A percentile compares a stretch with the other conserved stretches of the same genome.
These are phyloP conservation scores for Angomonas ambiguus DNA, from an alignment of 208 protist species.

Conservation along the genomic window DNA sequence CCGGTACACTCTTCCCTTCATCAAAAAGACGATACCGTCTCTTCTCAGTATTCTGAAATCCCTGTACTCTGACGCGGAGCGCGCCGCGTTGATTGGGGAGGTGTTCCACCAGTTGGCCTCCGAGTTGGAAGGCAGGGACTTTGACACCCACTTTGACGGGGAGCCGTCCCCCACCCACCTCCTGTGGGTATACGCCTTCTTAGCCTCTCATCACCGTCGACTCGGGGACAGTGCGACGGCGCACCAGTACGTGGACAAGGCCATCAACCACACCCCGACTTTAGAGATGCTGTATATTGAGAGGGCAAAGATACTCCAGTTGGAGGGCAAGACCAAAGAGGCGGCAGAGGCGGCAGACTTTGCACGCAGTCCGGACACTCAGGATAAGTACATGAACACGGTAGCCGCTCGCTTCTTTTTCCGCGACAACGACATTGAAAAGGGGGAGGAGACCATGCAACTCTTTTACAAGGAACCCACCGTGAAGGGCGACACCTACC, in stretches of 20 bases:
- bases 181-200: slow-evolving; percentile 87
- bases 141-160: slow-evolving; percentile 52
- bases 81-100: slow-evolving; percentile 71
- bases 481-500: slow-evolving; percentile 57
- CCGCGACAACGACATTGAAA: slow-evolving; percentile 70
- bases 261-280: slow-evolving; percentile 95
- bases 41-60: slow-evolving; percentile 92
- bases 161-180: slow-evolving; percentile 66
- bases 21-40: slow-evolving; percentile 91
- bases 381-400: slow-evolving; percentile 95
- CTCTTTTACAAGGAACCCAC: slow-evolving; percentile 82
- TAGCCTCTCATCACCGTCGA: slow-evolving; percentile 89
- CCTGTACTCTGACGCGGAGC: slow-evolving; percentile 78
- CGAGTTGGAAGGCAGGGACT: slow-evolving; percentile 54
- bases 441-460: slow-evolving; percentile 83
- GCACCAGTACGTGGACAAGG: slow-evolving; percentile 79
- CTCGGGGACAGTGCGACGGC: slow-evolving; percentile 57
- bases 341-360: slow-evolving; percentile 80
- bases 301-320: slow-evolving; percentile 85
- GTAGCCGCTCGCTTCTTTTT: slow-evolving; percentile 92
- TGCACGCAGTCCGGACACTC: slow-evolving; percentile 92
- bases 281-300: slow-evolving; percentile 90
- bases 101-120: slow-evolving; percentile 59
- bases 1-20: slow-evolving; percentile 50
- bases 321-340: slow-evolving; percentile 66